Percentiles rank a stretch among this genome's conserved stretches.
These are phyloP conservation scores for Boletus tylopilopsis DNA, from an alignment of 768 basidiomycete species.

Conservation along the genomic window DNA sequence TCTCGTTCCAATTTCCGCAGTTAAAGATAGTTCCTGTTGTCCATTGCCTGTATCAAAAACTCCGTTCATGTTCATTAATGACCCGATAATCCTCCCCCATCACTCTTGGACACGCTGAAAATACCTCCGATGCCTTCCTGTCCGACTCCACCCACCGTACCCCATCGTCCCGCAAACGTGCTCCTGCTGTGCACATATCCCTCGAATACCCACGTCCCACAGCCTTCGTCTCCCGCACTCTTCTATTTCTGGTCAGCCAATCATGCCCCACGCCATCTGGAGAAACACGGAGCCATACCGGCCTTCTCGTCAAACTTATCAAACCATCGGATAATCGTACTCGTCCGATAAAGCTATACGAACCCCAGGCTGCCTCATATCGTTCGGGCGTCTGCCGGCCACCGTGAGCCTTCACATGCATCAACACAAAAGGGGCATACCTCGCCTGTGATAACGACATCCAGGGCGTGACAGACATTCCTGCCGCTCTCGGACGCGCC, in stretches of 20 bases:
- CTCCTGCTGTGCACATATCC: conserved; percentile 48
- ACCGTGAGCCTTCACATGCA: conserved; percentile 24
- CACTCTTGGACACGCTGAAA: conserved; percentile 53
- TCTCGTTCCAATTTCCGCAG: conserved; percentile 24
- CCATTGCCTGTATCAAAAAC: too few relatives aligned
- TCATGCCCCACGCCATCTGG: neutral
- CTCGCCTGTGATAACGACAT: conserved; percentile 36
- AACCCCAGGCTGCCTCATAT: conserved; percentile 64
- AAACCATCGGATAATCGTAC: conserved; percentile 53
- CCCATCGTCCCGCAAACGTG: conserved; percentile 55
- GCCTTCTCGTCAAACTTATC: conserved; percentile 58
- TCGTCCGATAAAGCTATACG: conserved; percentile 56
- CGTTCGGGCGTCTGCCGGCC: conserved; percentile 44
- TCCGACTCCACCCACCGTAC: conserved; percentile 33
- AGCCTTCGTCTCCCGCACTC: conserved; percentile 32
- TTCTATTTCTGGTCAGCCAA: conserved; percentile 34
- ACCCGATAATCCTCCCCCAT: conserved; percentile 25
- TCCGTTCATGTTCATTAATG: conserved; percentile 31
- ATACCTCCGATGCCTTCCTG: conserved; percentile 44
- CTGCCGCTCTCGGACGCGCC: conserved; percentile 26
- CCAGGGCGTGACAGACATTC: conserved; percentile 29
- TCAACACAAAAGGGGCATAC: conserved; percentile 23
- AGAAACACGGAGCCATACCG: conserved; percentile 39
- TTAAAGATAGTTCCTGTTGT: conserved; percentile 17
- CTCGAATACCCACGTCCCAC: conserved; percentile 55